These are phyloP conservation scores for Tetracladium marchalianum DNA, from an alignment of 495 filamentous ascomycete genomes.

Conservation along the genomic window DNA sequence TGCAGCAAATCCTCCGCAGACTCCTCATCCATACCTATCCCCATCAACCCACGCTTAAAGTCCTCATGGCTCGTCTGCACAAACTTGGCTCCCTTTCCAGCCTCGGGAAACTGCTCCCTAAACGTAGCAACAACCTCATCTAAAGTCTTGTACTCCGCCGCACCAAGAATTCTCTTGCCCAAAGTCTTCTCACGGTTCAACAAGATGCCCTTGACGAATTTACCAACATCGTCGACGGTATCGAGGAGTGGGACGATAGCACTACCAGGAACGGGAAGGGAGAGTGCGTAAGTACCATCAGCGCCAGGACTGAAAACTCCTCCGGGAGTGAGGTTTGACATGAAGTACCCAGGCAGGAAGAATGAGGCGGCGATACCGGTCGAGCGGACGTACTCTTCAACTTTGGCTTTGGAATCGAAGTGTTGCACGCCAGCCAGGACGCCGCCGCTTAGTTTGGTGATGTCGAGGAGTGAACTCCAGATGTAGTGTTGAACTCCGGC, in stretches of 20 bases:
- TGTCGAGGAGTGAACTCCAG: constrained; percentile 32
- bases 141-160: constrained; percentile 40
- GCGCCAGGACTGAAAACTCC: constrained; percentile 21
- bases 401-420: constrained; percentile 51
- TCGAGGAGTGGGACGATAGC: constrained; percentile 44
- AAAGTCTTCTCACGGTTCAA: constrained; percentile 26
- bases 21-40: constrained; percentile 27
- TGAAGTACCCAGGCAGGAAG: constrained; percentile 49
- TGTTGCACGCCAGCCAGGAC: constrained; percentile 42
- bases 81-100: constrained; percentile 31
- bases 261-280: constrained; percentile 28
- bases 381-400: constrained; percentile 46
- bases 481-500: constrained; percentile 40
- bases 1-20: constrained; percentile 41
- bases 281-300: constrained; percentile 26
- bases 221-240: constrained; percentile 40
- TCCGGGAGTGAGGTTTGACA: constrained; percentile 36
- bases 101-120: constrained; percentile 34
- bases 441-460: constrained; percentile 31
- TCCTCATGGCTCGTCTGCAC: constrained; percentile 32
- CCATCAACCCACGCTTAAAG: constrained; percentile 33
- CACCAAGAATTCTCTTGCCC: constrained; percentile 34
- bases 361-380: constrained; percentile 41
- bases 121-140: constrained; percentile 38
- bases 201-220: constrained; percentile 45